Conservation (phyloP, 192 early-diverging fungal genomes). For the Rhizoclosmatium sp. region DNA sequence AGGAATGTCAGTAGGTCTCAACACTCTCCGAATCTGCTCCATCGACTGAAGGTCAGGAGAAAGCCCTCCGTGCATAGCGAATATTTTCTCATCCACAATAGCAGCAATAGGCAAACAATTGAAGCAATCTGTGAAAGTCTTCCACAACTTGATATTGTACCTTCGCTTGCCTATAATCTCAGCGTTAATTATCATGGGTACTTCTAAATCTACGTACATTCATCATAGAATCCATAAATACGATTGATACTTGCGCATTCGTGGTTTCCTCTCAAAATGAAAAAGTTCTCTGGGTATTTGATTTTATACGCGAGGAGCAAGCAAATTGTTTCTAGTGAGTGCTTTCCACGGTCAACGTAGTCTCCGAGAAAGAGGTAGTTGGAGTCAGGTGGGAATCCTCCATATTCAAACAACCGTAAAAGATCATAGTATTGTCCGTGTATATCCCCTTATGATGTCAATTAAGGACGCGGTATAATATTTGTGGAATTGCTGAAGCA, state of each 20-base stretch:
- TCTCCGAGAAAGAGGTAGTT: constrained; percentile 98
- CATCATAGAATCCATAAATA: constrained; percentile 98
- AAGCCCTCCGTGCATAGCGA: constrained; percentile 97
- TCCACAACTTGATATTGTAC: constrained; percentile 99
- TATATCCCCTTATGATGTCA: constrained; percentile 65
- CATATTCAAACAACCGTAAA: constrained; percentile 93
- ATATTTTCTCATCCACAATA: constrained; percentile 98
- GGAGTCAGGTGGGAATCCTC: constrained; percentile 93
- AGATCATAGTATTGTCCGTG: constrained; percentile 99
- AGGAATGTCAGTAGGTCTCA: constrained; percentile 97
- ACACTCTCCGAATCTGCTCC: constrained; percentile 97
- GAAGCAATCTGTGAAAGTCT: constrained; percentile 98
- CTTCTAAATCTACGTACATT: constrained; percentile 67
- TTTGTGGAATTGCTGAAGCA: not conserved
- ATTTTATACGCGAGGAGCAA: constrained; percentile 97
- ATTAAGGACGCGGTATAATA: not conserved
- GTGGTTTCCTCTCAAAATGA: constrained; percentile 98
- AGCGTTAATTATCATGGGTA: not conserved
- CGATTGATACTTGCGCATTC: constrained; percentile 97
- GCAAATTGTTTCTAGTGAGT: constrained; percentile 97
- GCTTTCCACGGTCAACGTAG: constrained; percentile 98
- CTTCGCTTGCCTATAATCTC: constrained; percentile 79
- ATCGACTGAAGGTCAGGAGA: constrained; percentile 96
- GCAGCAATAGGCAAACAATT: constrained; percentile 98
- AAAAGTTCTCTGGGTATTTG: constrained; percentile 99